Evolutionary conservation across 768 basidiomycete genomes (phyloP).

Genomic region (Hemileccinum impolitum): DNA sequence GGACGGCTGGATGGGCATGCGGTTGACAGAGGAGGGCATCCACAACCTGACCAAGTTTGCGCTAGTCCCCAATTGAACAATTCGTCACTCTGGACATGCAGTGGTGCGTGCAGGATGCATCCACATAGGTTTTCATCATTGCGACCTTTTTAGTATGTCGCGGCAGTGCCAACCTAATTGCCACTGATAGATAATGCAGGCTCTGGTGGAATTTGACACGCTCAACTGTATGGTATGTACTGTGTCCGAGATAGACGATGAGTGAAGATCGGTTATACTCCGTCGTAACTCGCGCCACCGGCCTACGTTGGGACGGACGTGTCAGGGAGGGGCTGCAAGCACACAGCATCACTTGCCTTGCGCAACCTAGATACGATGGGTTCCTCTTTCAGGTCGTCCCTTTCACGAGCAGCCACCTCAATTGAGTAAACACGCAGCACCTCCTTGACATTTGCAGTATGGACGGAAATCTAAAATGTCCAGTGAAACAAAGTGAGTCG

Average conservation of each 20-base stretch:
- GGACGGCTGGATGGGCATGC: slow-evolving; percentile 89
- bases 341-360: slow-evolving; percentile 53
- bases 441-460: slow-evolving; percentile 82
- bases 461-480: slow-evolving; percentile 77
- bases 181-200: slow-evolving; percentile 23
- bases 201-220: slow-evolving; percentile 11
- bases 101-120: not conserved
- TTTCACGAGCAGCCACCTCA: slow-evolving; percentile 82
- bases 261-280: slow-evolving; percentile 46
- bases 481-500: slow-evolving; percentile 23
- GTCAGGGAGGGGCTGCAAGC: slow-evolving; percentile 15
- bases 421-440: slow-evolving; percentile 78
- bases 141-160: not conserved
- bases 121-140: slow-evolving; percentile 4
- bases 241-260: slow-evolving; percentile 10
- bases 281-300: slow-evolving; percentile 87
- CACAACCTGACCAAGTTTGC: slow-evolving; percentile 51
- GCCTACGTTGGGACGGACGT: slow-evolving; percentile 46
- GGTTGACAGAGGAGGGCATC: slow-evolving; percentile 69
- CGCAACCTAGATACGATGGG: slow-evolving; percentile 79
- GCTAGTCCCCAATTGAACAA: slow-evolving; percentile 21
- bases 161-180: slow-evolving; percentile 22
- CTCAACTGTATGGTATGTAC: slow-evolving; percentile 12
- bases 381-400: slow-evolving; percentile 83
- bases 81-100: not conserved